phyloP scores from a whole-genome alignment of 2,329 filamentous ascomycete genomes.

The Ophiocordyceps camponoti-saundersi region DNA sequence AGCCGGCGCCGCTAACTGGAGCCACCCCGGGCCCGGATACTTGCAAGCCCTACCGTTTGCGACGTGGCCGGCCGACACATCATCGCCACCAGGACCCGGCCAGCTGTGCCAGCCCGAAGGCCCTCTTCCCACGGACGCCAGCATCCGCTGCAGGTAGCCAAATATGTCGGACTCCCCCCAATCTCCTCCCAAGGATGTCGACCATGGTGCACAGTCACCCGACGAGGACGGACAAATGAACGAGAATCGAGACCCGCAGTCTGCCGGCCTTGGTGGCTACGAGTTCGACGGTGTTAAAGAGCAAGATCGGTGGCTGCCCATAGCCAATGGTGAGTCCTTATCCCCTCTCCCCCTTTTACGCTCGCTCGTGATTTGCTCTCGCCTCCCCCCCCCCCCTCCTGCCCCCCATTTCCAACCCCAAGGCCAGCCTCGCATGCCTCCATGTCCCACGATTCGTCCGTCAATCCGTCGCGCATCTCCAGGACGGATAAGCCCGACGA shows the following conservation, averaged over 20 bases:
- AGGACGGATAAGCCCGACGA: constrained; percentile 32
- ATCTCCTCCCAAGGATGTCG: constrained; percentile 89
- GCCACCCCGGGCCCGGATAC: constrained; percentile 18
- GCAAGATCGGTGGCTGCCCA: constrained; percentile 97
- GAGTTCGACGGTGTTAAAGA: constrained; percentile 96
- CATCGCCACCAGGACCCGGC: constrained; percentile 25
- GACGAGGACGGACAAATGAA: constrained; percentile 94
- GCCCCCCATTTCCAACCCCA: not conserved
- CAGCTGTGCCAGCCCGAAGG: constrained; percentile 38
- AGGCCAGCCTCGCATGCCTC: constrained; percentile 14
- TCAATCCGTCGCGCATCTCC: constrained; percentile 28
- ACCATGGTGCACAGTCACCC: constrained; percentile 81
- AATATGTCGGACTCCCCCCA: constrained; percentile 81
- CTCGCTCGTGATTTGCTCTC: constrained; percentile 28
- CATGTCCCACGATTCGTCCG: constrained; percentile 44
- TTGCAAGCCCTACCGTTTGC: constrained; percentile 38
- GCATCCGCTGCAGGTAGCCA: constrained; percentile 52
- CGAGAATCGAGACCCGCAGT: constrained; percentile 64
- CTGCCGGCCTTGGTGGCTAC: constrained; percentile 51
- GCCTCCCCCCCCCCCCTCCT: constrained; percentile 6
- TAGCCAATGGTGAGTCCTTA: constrained; percentile 90
- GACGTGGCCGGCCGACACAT: constrained; percentile 45
- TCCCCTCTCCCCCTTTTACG: constrained; percentile 1
- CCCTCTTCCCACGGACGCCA: constrained; percentile 42
- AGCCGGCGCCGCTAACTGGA: constrained; percentile 31